These are phyloP conservation scores for Comarum palustre DNA, from an alignment of 306 rosid species.

Conservation along the genomic window DNA sequence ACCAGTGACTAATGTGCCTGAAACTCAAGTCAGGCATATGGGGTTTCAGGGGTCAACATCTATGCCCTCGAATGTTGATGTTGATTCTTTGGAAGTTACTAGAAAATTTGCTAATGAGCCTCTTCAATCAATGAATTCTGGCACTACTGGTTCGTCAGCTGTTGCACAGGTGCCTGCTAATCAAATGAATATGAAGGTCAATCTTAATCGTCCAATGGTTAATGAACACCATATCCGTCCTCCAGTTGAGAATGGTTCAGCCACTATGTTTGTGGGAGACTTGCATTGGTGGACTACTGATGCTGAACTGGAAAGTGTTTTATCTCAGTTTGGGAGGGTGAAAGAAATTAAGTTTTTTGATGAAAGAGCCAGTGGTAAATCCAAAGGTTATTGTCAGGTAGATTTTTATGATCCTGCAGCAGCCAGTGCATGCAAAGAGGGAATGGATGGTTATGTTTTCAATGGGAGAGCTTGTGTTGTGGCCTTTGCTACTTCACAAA, in stretches of 20 bases:
- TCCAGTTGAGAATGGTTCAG: conserved; percentile 33
- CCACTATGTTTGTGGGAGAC: conserved; percentile 47
- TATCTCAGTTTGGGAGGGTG: conserved; percentile 43
- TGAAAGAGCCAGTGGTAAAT: conserved; percentile 54
- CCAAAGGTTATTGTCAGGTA: conserved; percentile 58
- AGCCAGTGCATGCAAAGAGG: conserved; percentile 49
- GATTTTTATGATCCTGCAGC: conserved; percentile 41
- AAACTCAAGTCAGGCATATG: conserved; percentile 24
- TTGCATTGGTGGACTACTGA: conserved; percentile 65
- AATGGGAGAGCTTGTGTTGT: conserved; percentile 54
- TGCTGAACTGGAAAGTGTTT: conserved; percentile 37
- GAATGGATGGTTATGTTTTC: conserved; percentile 46
- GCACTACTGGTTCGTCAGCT: conserved; percentile 23
- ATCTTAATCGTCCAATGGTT: conserved; percentile 24
- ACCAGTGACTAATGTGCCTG: conserved; percentile 25
- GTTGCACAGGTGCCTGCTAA: conserved; percentile 25
- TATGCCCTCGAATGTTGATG: conserved; percentile 17
- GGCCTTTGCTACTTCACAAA: conserved; percentile 45
- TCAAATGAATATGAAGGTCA: conserved; percentile 26
- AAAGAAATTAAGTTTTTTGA: conserved; percentile 53
- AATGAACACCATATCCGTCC: conserved; percentile 40
- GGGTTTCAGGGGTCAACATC: conserved; percentile 35
- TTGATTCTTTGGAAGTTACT: conserved; percentile 23
- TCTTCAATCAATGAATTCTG: conserved; percentile 23
- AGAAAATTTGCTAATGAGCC: conserved; percentile 23